Conservation (phyloP, 495 filamentous ascomycete species). For the Penicillium macrosclerotiorum region DNA sequence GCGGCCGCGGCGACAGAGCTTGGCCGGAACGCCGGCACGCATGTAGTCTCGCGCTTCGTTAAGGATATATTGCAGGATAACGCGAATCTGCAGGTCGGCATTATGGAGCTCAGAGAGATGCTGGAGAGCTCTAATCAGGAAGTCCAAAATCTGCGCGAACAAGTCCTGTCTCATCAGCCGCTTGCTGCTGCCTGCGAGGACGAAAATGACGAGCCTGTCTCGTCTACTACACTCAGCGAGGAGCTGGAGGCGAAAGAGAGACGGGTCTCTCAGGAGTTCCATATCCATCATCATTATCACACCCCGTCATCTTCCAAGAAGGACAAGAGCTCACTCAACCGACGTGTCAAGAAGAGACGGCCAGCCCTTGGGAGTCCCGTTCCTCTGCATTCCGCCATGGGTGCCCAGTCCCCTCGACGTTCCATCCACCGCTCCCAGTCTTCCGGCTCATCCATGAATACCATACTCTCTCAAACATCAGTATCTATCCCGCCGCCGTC, state of each 20-base stretch:
- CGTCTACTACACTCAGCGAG: conserved; percentile 56
- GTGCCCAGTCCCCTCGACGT: conserved; percentile 38
- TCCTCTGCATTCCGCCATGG: conserved; percentile 56
- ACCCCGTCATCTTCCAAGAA: conserved; percentile 52
- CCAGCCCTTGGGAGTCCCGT: conserved; percentile 52
- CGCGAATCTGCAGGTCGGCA: conserved; percentile 83
- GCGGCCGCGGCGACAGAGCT: conserved; percentile 66
- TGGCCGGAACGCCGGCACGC: conserved; percentile 54
- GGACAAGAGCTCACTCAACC: conserved; percentile 46
- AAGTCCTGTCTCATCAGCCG: conserved; percentile 78
- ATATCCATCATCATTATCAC: conserved; percentile 93
- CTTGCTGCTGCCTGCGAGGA: conserved; percentile 40
- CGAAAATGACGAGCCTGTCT: conserved; percentile 9
- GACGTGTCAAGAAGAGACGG: conserved; percentile 70
- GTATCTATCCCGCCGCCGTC: conserved; percentile 55
- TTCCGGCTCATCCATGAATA: conserved; percentile 50
- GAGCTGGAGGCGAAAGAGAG: conserved; percentile 62
- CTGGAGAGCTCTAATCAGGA: conserved; percentile 91
- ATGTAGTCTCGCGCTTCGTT: conserved; percentile 87
- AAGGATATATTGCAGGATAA: conserved; percentile 95
- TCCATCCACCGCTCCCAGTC: conserved; percentile 40
- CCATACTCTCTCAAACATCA: conserved; percentile 63
- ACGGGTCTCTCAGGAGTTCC: conserved; percentile 67
- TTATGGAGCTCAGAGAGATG: conserved; percentile 88
- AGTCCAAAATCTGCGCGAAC: conserved; percentile 80